Conservation (phyloP, 768 basidiomycete species). For the Sporobolomyces pararoseus region DNA sequence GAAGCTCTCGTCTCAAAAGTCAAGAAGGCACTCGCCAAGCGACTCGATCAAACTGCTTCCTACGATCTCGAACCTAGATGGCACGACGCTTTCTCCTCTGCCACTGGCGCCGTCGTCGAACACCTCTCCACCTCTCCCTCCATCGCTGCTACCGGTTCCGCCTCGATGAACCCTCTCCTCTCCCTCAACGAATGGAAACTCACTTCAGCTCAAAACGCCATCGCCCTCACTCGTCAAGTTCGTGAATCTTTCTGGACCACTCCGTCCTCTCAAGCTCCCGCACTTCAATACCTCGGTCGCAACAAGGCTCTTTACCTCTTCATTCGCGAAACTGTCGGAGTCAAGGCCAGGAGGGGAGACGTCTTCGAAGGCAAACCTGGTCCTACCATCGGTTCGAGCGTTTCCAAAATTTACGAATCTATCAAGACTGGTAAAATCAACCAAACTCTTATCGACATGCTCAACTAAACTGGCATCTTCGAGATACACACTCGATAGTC, state of each 20-base stretch:
- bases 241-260: slow-evolving; percentile 51
- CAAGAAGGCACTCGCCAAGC: slow-evolving; percentile 42
- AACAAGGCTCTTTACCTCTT: slow-evolving; percentile 74
- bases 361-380: slow-evolving; percentile 54
- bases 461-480: too few species aligned
- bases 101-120: slow-evolving; percentile 63
- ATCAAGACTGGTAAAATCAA: slow-evolving; percentile 29
- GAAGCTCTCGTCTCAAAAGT: slow-evolving; percentile 40
- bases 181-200: slow-evolving; percentile 34
- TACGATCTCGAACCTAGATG: slow-evolving; percentile 71
- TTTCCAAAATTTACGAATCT: slow-evolving; percentile 69
- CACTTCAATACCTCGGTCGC: slow-evolving; percentile 62
- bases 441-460: slow-evolving; percentile 27
- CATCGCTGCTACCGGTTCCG: slow-evolving; percentile 21
- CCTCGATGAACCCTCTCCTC: slow-evolving; percentile 35
- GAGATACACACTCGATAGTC: too few species aligned
- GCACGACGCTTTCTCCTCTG: slow-evolving; percentile 64
- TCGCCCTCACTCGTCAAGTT: slow-evolving; percentile 56
- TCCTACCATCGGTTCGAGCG: slow-evolving; percentile 63
- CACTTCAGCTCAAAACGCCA: slow-evolving; percentile 58
- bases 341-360: slow-evolving; percentile 59
- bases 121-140: slow-evolving; percentile 45
- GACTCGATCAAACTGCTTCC: slow-evolving; percentile 64
- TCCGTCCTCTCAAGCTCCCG: slow-evolving; percentile 57
- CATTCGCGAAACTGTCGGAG: slow-evolving; percentile 66